phyloP scores from a whole-genome alignment of 1,139 yeast genomes.

The Yamadazyma pseudoaaseri region DNA sequence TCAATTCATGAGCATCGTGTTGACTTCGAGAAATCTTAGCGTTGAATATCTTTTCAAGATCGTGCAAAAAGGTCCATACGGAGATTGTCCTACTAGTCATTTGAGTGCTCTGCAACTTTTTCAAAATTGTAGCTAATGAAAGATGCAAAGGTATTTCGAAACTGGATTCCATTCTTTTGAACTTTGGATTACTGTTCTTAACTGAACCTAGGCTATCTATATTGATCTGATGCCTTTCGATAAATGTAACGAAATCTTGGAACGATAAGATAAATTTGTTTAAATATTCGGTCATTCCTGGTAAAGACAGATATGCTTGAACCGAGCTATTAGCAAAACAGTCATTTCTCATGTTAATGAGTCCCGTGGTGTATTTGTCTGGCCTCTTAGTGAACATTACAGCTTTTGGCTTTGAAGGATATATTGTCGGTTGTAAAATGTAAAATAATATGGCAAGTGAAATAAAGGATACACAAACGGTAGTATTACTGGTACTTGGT shows the following conservation, averaged over 20 bases:
- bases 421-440: slow-evolving; percentile 14
- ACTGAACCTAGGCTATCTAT: slow-evolving; percentile 10
- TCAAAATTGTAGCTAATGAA: slow-evolving; percentile 54
- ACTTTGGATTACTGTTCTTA: slow-evolving; percentile 21
- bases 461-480: too few relatives aligned
- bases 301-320: slow-evolving; percentile 77
- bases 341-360: slow-evolving; percentile 78
- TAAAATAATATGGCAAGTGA: slow-evolving; percentile 6
- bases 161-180: slow-evolving; percentile 23
- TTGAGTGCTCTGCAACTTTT: slow-evolving; percentile 64
- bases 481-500: too few relatives aligned
- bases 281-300: slow-evolving; percentile 62
- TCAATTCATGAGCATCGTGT: slow-evolving; percentile 93
- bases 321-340: slow-evolving; percentile 92
- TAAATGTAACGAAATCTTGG: slow-evolving; percentile 26
- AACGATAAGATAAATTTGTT: slow-evolving; percentile 37
- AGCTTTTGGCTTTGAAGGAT: slow-evolving; percentile 4
- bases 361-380: slow-evolving; percentile 80
- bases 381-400: slow-evolving; percentile 54
- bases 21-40: slow-evolving; percentile 79
- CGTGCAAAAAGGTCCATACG: slow-evolving; percentile 76
- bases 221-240: slow-evolving; percentile 22
- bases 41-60: slow-evolving; percentile 72
- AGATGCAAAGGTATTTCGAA: slow-evolving; percentile 52
- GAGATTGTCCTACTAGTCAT: slow-evolving; percentile 55